Conservation (phyloP, 768 basidiomycete genomes). For the Hirschioporus abietinus region DNA sequence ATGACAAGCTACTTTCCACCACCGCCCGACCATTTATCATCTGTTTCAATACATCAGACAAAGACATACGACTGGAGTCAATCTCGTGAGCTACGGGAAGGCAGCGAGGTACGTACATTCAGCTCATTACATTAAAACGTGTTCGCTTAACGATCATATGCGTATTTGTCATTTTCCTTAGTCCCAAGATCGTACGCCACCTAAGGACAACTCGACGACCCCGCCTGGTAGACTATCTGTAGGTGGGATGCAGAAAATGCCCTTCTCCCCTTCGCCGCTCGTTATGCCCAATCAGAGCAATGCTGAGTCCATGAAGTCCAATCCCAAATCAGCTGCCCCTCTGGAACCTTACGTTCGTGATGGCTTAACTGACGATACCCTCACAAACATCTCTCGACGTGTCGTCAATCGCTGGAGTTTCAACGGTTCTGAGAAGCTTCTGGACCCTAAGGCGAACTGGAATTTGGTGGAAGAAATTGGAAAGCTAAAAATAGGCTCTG, state of each 20-base stretch:
- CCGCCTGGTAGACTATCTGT: not conserved
- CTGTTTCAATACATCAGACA: not conserved
- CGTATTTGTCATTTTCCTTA: not conserved
- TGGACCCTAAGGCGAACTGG: slow-evolving; percentile 52
- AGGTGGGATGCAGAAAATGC: slow-evolving; percentile 1
- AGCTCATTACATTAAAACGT: not conserved
- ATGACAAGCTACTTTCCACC: not conserved
- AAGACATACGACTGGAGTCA: slow-evolving; percentile 1
- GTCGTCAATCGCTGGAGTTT: slow-evolving; percentile 53
- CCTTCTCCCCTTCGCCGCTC: not conserved
- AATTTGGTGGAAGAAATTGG: slow-evolving; percentile 69
- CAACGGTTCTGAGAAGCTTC: slow-evolving; percentile 57
- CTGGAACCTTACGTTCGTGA: slow-evolving; percentile 2
- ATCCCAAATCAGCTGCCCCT: slow-evolving; percentile 4
- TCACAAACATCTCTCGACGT: not conserved
- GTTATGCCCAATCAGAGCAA: not conserved
- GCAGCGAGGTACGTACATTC: not conserved
- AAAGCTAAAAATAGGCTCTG: slow-evolving; percentile 59
- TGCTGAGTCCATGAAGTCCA: slow-evolving; percentile 1
- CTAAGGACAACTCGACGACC: not conserved
- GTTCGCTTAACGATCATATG: not conserved
- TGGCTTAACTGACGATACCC: not conserved
- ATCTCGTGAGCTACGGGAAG: not conserved
- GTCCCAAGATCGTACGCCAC: not conserved
- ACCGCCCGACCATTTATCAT: slow-evolving; percentile 3